phyloP scores from a whole-genome alignment of 1,139 yeast species.

The Arxiozyma slooffiae region DNA sequence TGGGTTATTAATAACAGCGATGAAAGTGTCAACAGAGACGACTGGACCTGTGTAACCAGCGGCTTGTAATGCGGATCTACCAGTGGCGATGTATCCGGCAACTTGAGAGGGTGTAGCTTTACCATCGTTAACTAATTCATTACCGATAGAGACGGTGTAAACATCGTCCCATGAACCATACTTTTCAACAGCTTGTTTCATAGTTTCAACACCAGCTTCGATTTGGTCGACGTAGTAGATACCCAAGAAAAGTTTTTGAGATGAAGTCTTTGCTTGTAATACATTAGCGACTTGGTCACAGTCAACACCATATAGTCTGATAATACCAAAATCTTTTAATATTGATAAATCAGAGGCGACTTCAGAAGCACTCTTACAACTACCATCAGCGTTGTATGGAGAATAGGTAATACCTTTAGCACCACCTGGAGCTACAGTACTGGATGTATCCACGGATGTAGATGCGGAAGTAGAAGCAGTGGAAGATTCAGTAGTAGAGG shows the following conservation, averaged over 20 bases:
- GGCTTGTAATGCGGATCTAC: constrained; percentile 49
- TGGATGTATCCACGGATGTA: constrained; percentile 42
- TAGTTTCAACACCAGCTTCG: constrained; percentile 43
- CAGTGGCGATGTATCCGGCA: constrained; percentile 43
- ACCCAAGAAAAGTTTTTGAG: constrained; percentile 66
- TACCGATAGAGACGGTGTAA: constrained; percentile 68
- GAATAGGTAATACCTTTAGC: constrained; percentile 72
- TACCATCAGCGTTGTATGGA: constrained; percentile 63
- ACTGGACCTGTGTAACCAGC: constrained; percentile 61
- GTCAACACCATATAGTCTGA: constrained; percentile 78
- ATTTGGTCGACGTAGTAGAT: constrained; percentile 50
- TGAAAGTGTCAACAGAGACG: constrained; percentile 71
- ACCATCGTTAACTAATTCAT: constrained; percentile 67
- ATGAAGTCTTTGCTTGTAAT: constrained; percentile 47
- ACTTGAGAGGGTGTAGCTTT: constrained; percentile 50
- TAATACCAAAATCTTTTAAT: constrained; percentile 45
- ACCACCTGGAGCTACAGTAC: constrained; percentile 31
- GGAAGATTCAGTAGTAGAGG: constrained; percentile 23
- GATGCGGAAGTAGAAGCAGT: constrained; percentile 27
- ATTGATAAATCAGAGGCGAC: constrained; percentile 51
- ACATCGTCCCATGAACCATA: constrained; percentile 63
- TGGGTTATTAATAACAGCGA: constrained; percentile 63
- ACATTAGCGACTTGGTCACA: constrained; percentile 68
- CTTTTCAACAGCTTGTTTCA: constrained; percentile 44
- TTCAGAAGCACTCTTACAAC: constrained; percentile 54